Base-by-base conservation (phyloP, 192 early-diverging fungal genomes). In the Coemansia sp. region DNA sequence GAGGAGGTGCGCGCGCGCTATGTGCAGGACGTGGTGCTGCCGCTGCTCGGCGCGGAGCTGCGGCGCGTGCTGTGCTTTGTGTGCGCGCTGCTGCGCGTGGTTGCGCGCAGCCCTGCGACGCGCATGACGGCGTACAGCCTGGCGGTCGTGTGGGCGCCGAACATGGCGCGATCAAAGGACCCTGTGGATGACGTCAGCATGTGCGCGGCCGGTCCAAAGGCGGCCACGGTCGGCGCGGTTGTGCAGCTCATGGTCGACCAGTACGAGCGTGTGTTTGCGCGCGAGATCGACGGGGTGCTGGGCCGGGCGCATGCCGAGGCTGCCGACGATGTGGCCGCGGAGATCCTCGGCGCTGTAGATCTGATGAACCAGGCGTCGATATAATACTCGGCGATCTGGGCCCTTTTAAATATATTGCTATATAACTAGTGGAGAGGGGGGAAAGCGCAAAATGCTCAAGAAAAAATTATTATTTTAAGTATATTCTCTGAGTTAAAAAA, bases 61-160 rank as follows among this genome's bases (percentile, higher is more conserved):
- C 63, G 73, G 9, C 45, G 25, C 30, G 49, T 70, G 10, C 54
- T 77, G 40, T 77, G 73, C 57, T 67, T 49, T 29, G 49, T 57
- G 6, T 60, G 47, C 19, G 62, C 72, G 24, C 81, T 96, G 28
- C 80, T 96, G 19, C 52, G 67, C 42, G 61, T 82, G 30, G 86
- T 96, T 30, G 84, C 90, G 44, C 67, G 80, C 6, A 72, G 87
- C 62, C 69, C 79, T n/a, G 66, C 67, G 9, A 97, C 92, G 65
- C 80, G 84, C 30, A 97, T 97, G 95, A 89, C 87, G 8, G 51
- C 89, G 4, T 76, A 84, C 48, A 97, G 92, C 58, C 69, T 97
- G 56, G 89, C 91, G 0, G 80, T 95, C 23, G 89, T 95, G 11
- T 91, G 91, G 82, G 79, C 91, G 5, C 93, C 93, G 7, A 97